Evolutionary conservation across 345 rosid species (phyloP).

Genomic region (Citrus maxima): DNA sequence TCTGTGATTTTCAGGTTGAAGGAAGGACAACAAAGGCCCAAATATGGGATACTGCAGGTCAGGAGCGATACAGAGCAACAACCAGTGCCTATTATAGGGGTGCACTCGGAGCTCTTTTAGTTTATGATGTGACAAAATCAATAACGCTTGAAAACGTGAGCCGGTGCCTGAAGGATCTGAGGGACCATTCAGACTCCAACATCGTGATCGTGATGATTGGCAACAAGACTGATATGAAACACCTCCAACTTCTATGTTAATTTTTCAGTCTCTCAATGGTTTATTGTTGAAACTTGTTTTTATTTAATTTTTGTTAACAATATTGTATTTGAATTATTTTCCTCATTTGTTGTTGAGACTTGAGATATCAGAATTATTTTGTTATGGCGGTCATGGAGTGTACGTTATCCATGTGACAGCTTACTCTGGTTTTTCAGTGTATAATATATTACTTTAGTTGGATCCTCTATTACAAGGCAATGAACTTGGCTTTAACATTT

Average conservation of each 20-base stretch:
- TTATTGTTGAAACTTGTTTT: background rate
- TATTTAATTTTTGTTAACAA: background rate
- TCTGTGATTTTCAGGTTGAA: conserved; percentile 48
- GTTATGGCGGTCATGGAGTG: background rate
- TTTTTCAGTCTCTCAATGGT: background rate
- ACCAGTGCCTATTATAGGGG: conserved; percentile 92
- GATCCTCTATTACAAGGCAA: background rate
- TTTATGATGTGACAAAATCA: conserved; percentile 85
- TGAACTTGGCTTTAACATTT: background rate
- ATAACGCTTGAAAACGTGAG: conserved; percentile 82
- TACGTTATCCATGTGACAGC: background rate
- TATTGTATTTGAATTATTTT: background rate
- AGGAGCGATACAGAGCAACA: conserved; percentile 89
- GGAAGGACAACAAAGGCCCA: conserved; percentile 93
- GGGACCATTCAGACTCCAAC: conserved; percentile 95
- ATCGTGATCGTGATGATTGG: conserved; percentile 88
- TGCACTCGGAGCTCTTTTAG: conserved; percentile 92
- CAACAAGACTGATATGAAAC: conserved; percentile 91
- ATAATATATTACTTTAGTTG: too few species aligned
- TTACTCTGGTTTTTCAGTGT: background rate
- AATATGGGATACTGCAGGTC: conserved; percentile 99
- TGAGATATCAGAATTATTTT: background rate
- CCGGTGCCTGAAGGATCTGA: conserved; percentile 90
- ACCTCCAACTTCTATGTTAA: conserved; percentile 29
- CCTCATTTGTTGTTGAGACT: background rate